Base-by-base conservation (phyloP, 441 rosid species). In the Flueggea neowawraea region DNA sequence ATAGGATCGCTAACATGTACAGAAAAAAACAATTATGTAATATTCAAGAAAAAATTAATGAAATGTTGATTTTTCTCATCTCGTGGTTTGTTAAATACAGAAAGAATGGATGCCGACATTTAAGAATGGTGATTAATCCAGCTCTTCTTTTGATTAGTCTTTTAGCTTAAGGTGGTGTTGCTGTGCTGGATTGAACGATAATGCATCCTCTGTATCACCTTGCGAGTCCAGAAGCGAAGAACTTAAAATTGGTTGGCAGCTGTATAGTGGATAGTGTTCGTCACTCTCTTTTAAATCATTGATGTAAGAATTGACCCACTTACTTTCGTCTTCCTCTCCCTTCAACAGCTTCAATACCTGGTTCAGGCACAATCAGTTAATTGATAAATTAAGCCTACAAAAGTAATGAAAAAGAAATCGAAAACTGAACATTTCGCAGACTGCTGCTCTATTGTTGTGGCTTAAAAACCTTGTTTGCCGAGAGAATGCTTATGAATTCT, bases 271-370 rank as follows among this genome's bases (percentile, higher is more conserved):
- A 62, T 75, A 74, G 52, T 82, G 81, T 66, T 90, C 91, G 54
- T 86, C 39, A 1, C 72, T 73, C 57, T 74, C 66, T 54, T 76
- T 76, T 48, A 69, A 22, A 60, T 73, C 68, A 58, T 44, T 61
- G 12, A 22, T 54, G 32, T 68, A 65, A 65, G 28, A 57, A 32
- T 44, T 49, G 51, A 43, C 32, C 80, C 75, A 69, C 16, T 69
- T 66, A 15, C 12, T 44, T 22, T 45, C 53, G 4, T 22, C 60
- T 16, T 63, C 66, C 43, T 60, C 67, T 53, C 58, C 72, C 6
- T 62, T 64, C 48, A 91, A 66, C 10, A 91, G 76, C 75, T 75
- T 74, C 17, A 94, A 61, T 61, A 91, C 67, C 98, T 93, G 69
- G 3, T 36, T 36, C 41, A 47, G 45, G 45, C 1, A 11, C 45